Percentiles rank a stretch among this genome's conserved stretches.
phyloP scores from a whole-genome alignment of 768 basidiomycete genomes.

The Xanthoconium purpureum region DNA sequence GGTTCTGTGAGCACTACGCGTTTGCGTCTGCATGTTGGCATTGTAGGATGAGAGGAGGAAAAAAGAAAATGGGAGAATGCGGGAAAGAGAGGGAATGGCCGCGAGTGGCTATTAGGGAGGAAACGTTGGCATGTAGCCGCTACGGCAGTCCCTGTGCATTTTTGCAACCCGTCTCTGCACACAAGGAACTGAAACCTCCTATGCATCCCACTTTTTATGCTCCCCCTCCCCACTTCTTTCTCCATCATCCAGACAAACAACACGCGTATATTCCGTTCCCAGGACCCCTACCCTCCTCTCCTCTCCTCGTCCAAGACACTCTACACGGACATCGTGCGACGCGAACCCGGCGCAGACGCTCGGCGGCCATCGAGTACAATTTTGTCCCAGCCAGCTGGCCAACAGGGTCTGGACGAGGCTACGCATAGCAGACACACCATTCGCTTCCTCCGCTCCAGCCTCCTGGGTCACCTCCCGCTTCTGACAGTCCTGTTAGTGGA shows the following conservation, averaged over 20 bases:
- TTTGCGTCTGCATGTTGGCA: conserved; percentile 89
- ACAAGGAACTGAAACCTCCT: conserved; percentile 25
- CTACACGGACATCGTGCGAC: conserved; percentile 8
- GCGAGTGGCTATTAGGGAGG: conserved; percentile 56
- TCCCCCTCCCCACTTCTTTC: conserved; percentile 2
- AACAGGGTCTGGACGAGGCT: conserved; percentile 1
- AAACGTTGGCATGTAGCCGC: conserved; percentile 44
- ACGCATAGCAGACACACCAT: background rate
- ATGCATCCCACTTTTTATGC: conserved; percentile 9
- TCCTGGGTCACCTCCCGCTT: conserved; percentile 1
- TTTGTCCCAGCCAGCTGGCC: background rate
- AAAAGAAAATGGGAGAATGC: conserved; percentile 48
- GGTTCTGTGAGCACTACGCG: conserved; percentile 86
- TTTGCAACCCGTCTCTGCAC: conserved; percentile 27
- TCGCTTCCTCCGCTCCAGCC: conserved; percentile 6
- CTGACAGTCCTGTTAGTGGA: background rate
- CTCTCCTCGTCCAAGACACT: background rate
- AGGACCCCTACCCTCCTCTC: background rate
- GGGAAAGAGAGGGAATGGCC: conserved; percentile 56
- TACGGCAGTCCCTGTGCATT: conserved; percentile 33
- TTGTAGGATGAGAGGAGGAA: conserved; percentile 45
- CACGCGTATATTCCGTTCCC: conserved; percentile 3
- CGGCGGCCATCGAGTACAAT: background rate
- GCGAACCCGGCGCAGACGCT: conserved; percentile 5
- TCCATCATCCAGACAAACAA: conserved; percentile 1